Evolutionary conservation across 768 basidiomycete species (phyloP), one percentile per base, ranked within the genome.

Genomic region (Porphyrellus cyaneotinctus): DNA sequence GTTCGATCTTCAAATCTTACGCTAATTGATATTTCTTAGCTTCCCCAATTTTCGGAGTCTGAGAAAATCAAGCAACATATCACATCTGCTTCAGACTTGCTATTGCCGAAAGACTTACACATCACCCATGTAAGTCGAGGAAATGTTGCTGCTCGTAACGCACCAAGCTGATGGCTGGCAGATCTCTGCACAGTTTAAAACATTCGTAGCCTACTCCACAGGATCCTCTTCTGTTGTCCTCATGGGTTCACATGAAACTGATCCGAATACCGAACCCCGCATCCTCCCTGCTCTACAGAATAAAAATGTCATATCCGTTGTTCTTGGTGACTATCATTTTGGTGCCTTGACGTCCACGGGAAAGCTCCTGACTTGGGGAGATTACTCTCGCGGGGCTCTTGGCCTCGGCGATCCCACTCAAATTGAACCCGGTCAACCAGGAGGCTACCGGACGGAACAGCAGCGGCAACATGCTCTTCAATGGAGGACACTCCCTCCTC

Each of bases 251-350:
- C 72, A 70, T 14, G 65, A 73, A n/a, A 81, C 79, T 8, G 59
- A 71, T 32, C 52, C 71, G 13, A 67, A 70, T 20, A 74, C 71
- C 15, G 60, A 64, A 52, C 90, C 87, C n/a, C 76, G 73, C 31
- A 74, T 92, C 52, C 75, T 89, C 5, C 84, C 87, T 1, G 80
- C 77, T 31, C 73, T 98, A 26, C 92, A 97, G 61, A 78, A 88
- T 59, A 80, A 73, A 58, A 75, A 78, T 33, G 81, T 97, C 49
- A 95, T 97, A 54, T 90, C 91, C 46, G 84, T 95, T 50, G 85
- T 87, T 14, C 78, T 93, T 46, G 95, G 95, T 6, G 95, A 98
- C 70, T 97, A 95, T 68, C 95, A 98, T 72, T 84, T 78, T 64
- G 89, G 83, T 32, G 95, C 95, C 1, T 74, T 97, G 61, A 95